These are phyloP conservation scores for Kernera saxatilis DNA, from an alignment of 345 rosid species.

Conservation along the genomic window DNA sequence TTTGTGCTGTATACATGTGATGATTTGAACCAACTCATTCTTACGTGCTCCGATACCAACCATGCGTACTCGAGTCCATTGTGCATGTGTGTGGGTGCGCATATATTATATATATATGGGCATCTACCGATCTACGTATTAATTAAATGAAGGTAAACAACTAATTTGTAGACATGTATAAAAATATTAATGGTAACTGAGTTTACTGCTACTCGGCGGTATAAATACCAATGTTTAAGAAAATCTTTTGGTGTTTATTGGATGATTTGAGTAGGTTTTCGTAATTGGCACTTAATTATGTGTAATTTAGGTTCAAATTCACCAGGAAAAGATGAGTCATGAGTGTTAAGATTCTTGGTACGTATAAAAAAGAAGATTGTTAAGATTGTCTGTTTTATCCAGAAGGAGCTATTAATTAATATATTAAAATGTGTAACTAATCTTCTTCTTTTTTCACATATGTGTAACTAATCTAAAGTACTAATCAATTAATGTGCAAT, in stretches of 20 bases:
- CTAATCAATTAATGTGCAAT: background rate
- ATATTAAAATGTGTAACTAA: background rate
- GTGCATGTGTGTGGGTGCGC: background rate
- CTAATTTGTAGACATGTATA: background rate
- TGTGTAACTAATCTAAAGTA: background rate
- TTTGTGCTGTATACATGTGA: background rate
- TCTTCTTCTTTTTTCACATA: no score
- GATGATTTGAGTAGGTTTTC: no score
- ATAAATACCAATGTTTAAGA: no score
- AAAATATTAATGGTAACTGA: background rate
- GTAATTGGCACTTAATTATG: background rate
- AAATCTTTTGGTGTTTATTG: no score
- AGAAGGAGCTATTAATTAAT: background rate
- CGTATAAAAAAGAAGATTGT: background rate
- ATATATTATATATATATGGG: background rate
- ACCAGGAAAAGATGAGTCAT: no score
- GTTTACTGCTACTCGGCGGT: background rate
- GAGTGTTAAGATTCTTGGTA: no score
- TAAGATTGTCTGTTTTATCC: background rate
- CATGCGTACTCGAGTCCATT: background rate
- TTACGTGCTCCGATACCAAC: background rate
- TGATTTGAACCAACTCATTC: constrained; percentile 3
- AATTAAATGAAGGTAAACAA: background rate
- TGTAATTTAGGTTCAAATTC: background rate
- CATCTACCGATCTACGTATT: background rate